A percentile compares a stretch with the other conserved stretches of the same genome.
Conservation (phyloP, 140 eudicot species). For the Ambrosia hybrid region DNA sequence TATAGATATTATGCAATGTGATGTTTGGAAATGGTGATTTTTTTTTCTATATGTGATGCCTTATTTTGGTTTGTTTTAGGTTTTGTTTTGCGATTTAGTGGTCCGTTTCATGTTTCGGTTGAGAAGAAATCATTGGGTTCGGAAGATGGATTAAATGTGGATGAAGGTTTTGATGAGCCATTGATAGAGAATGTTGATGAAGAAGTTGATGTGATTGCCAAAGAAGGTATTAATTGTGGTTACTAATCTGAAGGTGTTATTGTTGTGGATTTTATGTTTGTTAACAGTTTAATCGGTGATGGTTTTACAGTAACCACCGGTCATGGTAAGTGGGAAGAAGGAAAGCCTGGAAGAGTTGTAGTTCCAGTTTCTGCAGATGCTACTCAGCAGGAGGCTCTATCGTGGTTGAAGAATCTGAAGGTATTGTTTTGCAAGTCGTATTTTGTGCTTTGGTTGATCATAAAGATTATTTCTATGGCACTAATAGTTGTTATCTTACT, state of each 20-base stretch:
- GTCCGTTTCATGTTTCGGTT: too few relatives aligned
- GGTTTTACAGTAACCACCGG: slow-evolving; percentile 28
- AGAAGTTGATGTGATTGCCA: slow-evolving; percentile 31
- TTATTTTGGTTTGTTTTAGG: too few relatives aligned
- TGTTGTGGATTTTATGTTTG: slow-evolving; percentile 1
- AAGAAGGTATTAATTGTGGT: slow-evolving; percentile 33
- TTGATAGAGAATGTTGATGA: slow-evolving; percentile 29
- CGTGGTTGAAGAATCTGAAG: slow-evolving; percentile 73
- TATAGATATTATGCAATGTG: too few relatives aligned
- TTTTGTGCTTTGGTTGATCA: slow-evolving; percentile 1
- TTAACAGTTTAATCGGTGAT: neutral
- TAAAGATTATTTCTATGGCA: neutral
- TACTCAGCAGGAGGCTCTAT: slow-evolving; percentile 74
- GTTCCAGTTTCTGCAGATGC: slow-evolving; percentile 66
- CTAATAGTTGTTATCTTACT: neutral
- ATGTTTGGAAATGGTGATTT: too few relatives aligned
- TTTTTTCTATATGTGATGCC: too few relatives aligned
- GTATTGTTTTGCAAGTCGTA: slow-evolving; percentile 42
- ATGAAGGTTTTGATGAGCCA: slow-evolving; percentile 38
- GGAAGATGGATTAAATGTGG: slow-evolving; percentile 9
- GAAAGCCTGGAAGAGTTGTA: slow-evolving; percentile 50
- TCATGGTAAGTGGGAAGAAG: slow-evolving; percentile 37
- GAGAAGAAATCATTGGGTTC: too few relatives aligned
- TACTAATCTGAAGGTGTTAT: neutral
- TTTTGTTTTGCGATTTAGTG: too few relatives aligned